Percentiles rank a stretch among this genome's conserved stretches.
These are phyloP conservation scores for Beauveria rudraprayagi DNA, from an alignment of 2,329 filamentous ascomycete species.

Conservation along the genomic window DNA sequence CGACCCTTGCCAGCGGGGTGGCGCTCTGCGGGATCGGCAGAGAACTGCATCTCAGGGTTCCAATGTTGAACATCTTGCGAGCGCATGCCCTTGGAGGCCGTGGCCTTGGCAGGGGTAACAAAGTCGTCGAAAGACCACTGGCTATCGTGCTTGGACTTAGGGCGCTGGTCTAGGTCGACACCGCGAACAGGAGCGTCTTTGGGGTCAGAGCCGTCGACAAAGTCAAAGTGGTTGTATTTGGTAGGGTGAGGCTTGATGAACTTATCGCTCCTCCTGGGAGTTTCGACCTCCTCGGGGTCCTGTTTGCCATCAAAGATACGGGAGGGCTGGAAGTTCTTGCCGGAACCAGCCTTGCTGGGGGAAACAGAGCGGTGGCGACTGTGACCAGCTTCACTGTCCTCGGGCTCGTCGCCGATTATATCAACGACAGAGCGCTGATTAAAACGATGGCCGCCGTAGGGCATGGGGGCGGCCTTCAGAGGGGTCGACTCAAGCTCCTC, in stretches of 20 bases:
- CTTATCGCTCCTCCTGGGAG: conserved; percentile 35
- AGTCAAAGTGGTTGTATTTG: conserved; percentile 82
- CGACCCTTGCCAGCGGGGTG: conserved; percentile 59
- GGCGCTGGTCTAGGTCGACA: conserved; percentile 31
- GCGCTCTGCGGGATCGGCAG: conserved; percentile 48
- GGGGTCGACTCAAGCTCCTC: conserved; percentile 48
- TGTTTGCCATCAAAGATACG: conserved; percentile 55
- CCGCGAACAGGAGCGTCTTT: conserved; percentile 38
- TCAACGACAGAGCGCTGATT: conserved; percentile 65
- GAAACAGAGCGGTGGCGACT: conserved; percentile 40
- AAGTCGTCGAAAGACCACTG: conserved; percentile 91
- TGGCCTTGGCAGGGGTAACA: conserved; percentile 66
- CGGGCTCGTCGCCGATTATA: conserved; percentile 50
- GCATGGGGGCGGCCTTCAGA: conserved; percentile 46
- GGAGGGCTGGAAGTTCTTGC: conserved; percentile 54
- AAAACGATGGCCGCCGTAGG: conserved; percentile 51
- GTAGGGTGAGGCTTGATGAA: conserved; percentile 60
- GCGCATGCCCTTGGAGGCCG: conserved; percentile 50
- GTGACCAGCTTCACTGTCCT: conserved; percentile 28
- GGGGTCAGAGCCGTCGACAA: conserved; percentile 56
- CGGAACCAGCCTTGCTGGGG: conserved; percentile 38
- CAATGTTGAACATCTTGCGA: conserved; percentile 70
- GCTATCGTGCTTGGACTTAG: conserved; percentile 57
- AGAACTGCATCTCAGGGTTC: conserved; percentile 55
- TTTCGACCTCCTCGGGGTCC: conserved; percentile 32